These are phyloP conservation scores for Fusarium solani-melongenae DNA, from an alignment of 2,329 filamentous ascomycete species.

Conservation along the genomic window DNA sequence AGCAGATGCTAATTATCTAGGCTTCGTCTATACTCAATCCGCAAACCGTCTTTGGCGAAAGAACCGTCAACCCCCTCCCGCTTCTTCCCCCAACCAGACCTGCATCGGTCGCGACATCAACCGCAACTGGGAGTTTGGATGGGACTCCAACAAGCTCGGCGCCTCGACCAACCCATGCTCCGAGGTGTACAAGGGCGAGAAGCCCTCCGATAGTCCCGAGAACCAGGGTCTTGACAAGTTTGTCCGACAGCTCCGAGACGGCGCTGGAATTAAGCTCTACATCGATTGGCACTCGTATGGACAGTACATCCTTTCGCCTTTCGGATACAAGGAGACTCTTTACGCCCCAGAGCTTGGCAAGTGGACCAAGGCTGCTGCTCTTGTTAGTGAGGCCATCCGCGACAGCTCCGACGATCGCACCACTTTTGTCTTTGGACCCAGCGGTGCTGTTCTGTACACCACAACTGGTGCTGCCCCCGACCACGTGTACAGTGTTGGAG, in stretches of 20 bases:
- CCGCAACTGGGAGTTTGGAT: constrained; percentile 64
- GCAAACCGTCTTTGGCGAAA: constrained; percentile 63
- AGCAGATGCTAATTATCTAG: constrained; percentile 31
- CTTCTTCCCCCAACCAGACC: constrained; percentile 34
- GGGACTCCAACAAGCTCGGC: constrained; percentile 56
- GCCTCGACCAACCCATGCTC: constrained; percentile 61
- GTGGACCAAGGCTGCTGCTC: constrained; percentile 51
- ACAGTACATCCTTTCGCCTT: constrained; percentile 57
- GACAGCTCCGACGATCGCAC: constrained; percentile 45
- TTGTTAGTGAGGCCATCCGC: constrained; percentile 45
- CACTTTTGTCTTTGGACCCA: constrained; percentile 51
- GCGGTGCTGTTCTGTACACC: constrained; percentile 52
- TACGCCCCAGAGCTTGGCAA: constrained; percentile 52
- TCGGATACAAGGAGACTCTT: constrained; percentile 57
- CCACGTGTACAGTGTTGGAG: constrained; percentile 40
- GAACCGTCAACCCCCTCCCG: constrained; percentile 56
- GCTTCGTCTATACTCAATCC: constrained; percentile 60
- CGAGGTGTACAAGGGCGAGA: constrained; percentile 56
- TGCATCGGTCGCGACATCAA: constrained; percentile 65
- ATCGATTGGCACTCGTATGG: constrained; percentile 62
- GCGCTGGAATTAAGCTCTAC: constrained; percentile 55
- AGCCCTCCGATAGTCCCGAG: constrained; percentile 57
- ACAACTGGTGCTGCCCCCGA: constrained; percentile 48
- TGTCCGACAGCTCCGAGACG: constrained; percentile 46
- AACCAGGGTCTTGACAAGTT: constrained; percentile 55